Evolutionary conservation across 2,329 filamentous ascomycete species (phyloP).

Genomic region (Dactylonectria estremocensis): DNA sequence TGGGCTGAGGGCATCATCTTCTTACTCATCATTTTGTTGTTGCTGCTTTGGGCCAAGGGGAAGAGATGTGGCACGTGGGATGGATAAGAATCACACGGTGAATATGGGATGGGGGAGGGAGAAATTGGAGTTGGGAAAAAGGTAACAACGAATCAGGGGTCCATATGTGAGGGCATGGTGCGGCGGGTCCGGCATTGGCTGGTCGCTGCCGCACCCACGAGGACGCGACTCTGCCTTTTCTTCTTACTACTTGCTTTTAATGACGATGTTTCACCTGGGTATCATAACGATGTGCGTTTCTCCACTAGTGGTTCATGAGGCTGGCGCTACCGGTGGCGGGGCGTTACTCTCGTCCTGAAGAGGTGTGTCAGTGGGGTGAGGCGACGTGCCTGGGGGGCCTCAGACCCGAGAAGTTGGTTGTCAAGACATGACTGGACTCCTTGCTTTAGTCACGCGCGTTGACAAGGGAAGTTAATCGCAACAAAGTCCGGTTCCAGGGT

Average conservation of each 20-base stretch:
- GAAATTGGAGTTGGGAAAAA: conserved; percentile 34
- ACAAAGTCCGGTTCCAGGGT: not conserved
- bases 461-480: conserved; percentile 6
- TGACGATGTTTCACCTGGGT: conserved; percentile 25
- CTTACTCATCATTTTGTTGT: not conserved
- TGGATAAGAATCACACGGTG: conserved; percentile 5
- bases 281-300: conserved; percentile 6
- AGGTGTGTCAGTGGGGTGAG: not conserved
- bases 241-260: conserved; percentile 23
- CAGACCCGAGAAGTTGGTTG: conserved; percentile 3
- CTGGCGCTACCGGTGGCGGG: not conserved
- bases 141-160: conserved; percentile 6
- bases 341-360: not conserved
- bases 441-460: not conserved
- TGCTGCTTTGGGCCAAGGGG: conserved; percentile 12
- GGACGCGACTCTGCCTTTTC: not conserved
- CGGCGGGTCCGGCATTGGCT: conserved; percentile 7
- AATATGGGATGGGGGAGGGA: conserved; percentile 18
- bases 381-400: conserved; percentile 17
- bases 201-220: conserved; percentile 3
- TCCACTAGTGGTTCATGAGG: not conserved
- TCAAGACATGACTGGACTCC: not conserved
- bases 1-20: conserved; percentile 4
- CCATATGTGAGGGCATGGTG: not conserved
- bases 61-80: conserved; percentile 3